Evolutionary conservation across 108 stramenopile species (phyloP), one percentile per base, ranked within the genome.

Genomic region (Halocafeteria seosinensis): DNA sequence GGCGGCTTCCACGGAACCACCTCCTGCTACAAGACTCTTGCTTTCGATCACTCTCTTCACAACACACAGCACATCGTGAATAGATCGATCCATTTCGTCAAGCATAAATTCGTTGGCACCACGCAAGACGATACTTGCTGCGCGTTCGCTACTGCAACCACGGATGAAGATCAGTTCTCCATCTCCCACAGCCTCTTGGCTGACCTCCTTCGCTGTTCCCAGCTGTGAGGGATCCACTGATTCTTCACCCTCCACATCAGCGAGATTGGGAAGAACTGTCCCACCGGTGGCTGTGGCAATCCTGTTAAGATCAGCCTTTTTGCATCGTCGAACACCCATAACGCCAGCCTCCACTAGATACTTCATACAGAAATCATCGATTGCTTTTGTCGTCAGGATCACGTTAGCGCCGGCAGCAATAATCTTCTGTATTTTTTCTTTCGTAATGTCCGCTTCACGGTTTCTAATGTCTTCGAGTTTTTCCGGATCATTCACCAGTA

Each of bases 91-190:
- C 88, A 95, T 92, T 75, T 99, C 98, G 74, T 99, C 98, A 50
- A 99, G 78, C 87, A 93, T 88, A 84, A 89, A 99, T 61, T 96
- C 94, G 77, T 99, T 99, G 50, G 98, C 95, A 29, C 98, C 98
- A 21, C 98, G 84, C 51, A 99, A 79, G 34, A 99, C 88, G 58
- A 99, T 85, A 0, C 94, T 95, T 42, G 89, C 88, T 8, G 94
- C 90, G 8, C 86, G 85, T 4, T 88, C 88, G 55, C 74, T 73
- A 62, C 81, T 87, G 32, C 72, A 73, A 42, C 90, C 95, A 66
- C 87, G 85, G 60, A 95, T 82, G 70, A 95, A 95, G 57, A 99
- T 65, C 79, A 99, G 84, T 81, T 99, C 98, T 11, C 91, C 91
- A 69, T 99, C 97, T 0, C 97, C 97, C 32, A 99, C 90, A 38